These are phyloP conservation scores for Solanum etuberosum DNA, from an alignment of 257 asterid genomes.

Conservation along the genomic window DNA sequence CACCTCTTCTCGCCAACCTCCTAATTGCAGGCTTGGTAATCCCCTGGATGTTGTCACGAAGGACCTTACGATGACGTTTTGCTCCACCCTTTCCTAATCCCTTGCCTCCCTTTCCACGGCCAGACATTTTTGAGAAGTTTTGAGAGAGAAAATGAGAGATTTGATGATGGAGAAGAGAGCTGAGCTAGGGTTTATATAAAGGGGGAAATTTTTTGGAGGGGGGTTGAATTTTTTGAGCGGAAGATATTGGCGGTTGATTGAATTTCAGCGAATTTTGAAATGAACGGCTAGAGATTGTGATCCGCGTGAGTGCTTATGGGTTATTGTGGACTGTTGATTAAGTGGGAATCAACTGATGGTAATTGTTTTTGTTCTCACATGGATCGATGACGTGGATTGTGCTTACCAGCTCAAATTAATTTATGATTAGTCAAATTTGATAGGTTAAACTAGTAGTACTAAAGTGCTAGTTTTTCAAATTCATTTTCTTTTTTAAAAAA, in stretches of 20 bases:
- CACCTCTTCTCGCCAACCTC: conserved; percentile 20
- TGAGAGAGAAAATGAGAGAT: background rate
- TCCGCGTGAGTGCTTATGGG: background rate
- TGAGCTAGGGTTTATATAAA: background rate
- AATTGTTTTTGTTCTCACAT: background rate
- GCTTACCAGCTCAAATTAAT: background rate
- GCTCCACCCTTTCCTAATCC: conserved; percentile 28
- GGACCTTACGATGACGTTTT: conserved; percentile 21
- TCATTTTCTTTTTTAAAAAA: background rate
- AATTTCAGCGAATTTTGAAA: background rate
- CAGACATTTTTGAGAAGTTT: conserved; percentile 2
- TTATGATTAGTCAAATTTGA: background rate
- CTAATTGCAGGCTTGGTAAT: conserved; percentile 22
- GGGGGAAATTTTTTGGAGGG: background rate
- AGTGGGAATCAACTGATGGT: background rate
- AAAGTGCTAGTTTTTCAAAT: too few relatives aligned
- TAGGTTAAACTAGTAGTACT: background rate
- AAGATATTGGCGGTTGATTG: background rate
- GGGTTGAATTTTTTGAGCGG: background rate
- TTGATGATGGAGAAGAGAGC: background rate
- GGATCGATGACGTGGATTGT: conserved; percentile 4
- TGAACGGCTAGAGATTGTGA: background rate
- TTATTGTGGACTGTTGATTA: background rate
- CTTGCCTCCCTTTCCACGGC: conserved; percentile 31
- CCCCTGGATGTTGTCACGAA: conserved; percentile 22